Evolutionary conservation across 495 filamentous ascomycete genomes (phyloP).

Genomic region (Friedmanniomyces simplex): DNA sequence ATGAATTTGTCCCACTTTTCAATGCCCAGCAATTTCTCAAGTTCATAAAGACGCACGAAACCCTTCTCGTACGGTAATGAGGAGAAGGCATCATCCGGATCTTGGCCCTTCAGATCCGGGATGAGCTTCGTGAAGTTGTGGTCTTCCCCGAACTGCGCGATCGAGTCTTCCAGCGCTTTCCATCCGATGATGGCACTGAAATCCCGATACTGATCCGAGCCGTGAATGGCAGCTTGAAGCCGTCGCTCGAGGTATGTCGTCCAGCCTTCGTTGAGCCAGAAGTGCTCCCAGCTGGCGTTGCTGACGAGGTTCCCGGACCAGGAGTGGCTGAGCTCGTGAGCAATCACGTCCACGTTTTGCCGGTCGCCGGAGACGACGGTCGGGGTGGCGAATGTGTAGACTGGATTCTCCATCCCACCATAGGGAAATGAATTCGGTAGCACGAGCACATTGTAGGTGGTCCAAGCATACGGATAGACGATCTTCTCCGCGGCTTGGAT

Average conservation of each 20-base stretch:
- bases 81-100: conserved; percentile 92
- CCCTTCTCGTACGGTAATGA: conserved; percentile 74
- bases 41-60: conserved; percentile 67
- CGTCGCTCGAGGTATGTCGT: conserved; percentile 86
- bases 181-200: conserved; percentile 87
- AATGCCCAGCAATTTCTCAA: conserved; percentile 78
- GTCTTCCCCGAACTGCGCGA: conserved; percentile 63
- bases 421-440: conserved; percentile 87
- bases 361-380: conserved; percentile 86
- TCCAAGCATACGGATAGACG: conserved; percentile 83
- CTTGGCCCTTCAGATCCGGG: conserved; percentile 73
- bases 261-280: conserved; percentile 97
- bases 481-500: conserved; percentile 80
- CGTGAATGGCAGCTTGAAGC: conserved; percentile 53
- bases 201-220: conserved; percentile 69
- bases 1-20: conserved; percentile 87
- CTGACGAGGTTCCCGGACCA: conserved; percentile 94
- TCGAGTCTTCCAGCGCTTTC: conserved; percentile 58
- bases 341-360: conserved; percentile 92
- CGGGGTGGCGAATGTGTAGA: conserved; percentile 87
- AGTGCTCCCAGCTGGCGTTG: conserved; percentile 90
- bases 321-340: conserved; percentile 82
- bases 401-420: conserved; percentile 85
- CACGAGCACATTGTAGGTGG: conserved; percentile 86
- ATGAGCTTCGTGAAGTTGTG: conserved; percentile 90